These are phyloP conservation scores for Trichosporon asahii DNA, from an alignment of 1,284 basidiomycete species.

Conservation along the genomic window DNA sequence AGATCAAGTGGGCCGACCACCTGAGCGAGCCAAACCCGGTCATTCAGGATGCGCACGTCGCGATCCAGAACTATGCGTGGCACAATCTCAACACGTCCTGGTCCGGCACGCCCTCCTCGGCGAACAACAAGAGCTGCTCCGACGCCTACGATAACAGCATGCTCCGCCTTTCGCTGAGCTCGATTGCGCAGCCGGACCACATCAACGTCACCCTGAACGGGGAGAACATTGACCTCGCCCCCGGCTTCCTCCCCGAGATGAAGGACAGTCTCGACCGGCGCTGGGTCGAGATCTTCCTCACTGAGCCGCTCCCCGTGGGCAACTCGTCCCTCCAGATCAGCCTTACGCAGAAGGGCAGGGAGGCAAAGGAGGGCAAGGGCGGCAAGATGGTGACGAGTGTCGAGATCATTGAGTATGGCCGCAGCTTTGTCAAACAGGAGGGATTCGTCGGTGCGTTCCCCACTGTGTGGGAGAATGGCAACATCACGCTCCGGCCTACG, in stretches of 20 bases:
- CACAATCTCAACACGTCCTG: slow-evolving; percentile 55
- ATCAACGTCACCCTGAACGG: slow-evolving; percentile 63
- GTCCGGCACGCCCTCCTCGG: background rate
- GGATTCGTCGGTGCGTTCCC: slow-evolving; percentile 71
- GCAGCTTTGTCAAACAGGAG: slow-evolving; percentile 59
- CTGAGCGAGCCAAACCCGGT: slow-evolving; percentile 54
- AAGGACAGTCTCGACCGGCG: slow-evolving; percentile 43
- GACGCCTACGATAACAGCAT: slow-evolving; percentile 60
- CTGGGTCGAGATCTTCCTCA: slow-evolving; percentile 44
- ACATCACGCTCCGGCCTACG: slow-evolving; percentile 54
- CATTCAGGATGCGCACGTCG: slow-evolving; percentile 69
- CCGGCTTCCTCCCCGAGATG: slow-evolving; percentile 32
- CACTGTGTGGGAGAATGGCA: slow-evolving; percentile 56
- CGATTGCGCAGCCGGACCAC: slow-evolving; percentile 61
- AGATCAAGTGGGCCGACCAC: slow-evolving; percentile 69
- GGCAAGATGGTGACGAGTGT: slow-evolving; percentile 62
- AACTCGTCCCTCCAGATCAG: slow-evolving; percentile 61
- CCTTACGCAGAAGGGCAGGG: slow-evolving; percentile 57
- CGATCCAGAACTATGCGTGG: slow-evolving; percentile 64
- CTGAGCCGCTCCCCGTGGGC: slow-evolving; percentile 47
- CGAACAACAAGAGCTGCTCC: background rate
- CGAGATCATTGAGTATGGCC: slow-evolving; percentile 73
- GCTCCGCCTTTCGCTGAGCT: slow-evolving; percentile 70
- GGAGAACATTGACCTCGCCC: slow-evolving; percentile 33
- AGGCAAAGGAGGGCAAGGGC: slow-evolving; percentile 59